Percentiles rank a stretch among this genome's conserved stretches.
Conservation (phyloP, 202 grass and related monocot species). For the Musa balbisiana region DNA sequence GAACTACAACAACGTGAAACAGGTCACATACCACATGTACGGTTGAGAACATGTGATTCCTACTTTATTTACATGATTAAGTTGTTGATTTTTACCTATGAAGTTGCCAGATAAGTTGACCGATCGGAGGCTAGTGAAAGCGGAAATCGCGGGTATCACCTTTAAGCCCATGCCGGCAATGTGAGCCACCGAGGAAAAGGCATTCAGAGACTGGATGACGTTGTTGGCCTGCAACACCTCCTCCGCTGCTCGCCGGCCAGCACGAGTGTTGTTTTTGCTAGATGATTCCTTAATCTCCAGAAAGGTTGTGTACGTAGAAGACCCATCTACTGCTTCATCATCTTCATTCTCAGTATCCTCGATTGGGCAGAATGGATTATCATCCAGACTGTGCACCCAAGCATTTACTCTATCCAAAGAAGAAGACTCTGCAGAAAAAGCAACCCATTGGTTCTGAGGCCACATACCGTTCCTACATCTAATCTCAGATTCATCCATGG, state of each 20-base stretch:
- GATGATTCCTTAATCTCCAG: conserved; percentile 45
- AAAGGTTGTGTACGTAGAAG: conserved; percentile 5
- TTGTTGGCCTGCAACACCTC: conserved; percentile 43
- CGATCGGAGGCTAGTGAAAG: conserved; percentile 63
- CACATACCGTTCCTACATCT: not conserved
- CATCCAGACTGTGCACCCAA: conserved; percentile 15
- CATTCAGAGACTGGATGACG: conserved; percentile 51
- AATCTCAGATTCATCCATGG: conserved; percentile 12
- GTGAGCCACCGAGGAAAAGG: conserved; percentile 49
- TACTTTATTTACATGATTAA: not conserved
- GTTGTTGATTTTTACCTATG: conserved; percentile 45
- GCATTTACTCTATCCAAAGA: conserved; percentile 14
- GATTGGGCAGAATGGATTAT: not conserved
- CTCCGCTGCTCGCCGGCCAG: conserved; percentile 21
- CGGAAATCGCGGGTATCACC: conserved; percentile 48
- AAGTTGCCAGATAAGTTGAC: conserved; percentile 87
- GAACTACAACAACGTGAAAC: conserved; percentile 34
- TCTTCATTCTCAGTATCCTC: conserved; percentile 15
- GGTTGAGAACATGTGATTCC: not conserved
- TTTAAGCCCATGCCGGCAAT: conserved; percentile 75
- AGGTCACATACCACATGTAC: not conserved
- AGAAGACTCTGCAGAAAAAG: conserved; percentile 9
- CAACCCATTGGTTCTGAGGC: conserved; percentile 15
- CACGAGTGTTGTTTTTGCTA: conserved; percentile 18
- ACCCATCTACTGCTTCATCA: not conserved